Conservation (phyloP, 2,329 filamentous ascomycete species). For the Arthroderma sp. region DNA sequence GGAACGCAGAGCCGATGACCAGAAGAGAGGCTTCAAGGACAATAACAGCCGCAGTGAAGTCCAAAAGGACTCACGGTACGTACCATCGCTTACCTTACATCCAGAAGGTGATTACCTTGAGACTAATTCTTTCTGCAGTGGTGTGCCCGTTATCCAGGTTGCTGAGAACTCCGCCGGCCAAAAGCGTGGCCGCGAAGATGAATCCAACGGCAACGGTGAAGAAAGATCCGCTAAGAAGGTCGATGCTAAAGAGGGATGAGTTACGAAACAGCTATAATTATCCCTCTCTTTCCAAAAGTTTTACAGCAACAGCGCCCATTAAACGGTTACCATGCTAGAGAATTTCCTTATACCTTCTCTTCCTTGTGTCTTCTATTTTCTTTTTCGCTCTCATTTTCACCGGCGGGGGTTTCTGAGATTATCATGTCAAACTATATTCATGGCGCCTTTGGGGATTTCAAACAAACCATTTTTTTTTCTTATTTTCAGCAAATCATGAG, state of each 20-base stretch:
- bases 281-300: too few species aligned
- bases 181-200: slow-evolving; percentile 35
- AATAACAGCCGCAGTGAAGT: slow-evolving; percentile 20
- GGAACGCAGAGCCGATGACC: slow-evolving; percentile 32
- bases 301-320: too few species aligned
- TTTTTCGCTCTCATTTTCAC: background rate
- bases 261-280: background rate
- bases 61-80: slow-evolving; percentile 32
- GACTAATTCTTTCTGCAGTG: slow-evolving; percentile 18
- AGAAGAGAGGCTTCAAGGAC: slow-evolving; percentile 26
- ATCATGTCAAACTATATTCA: background rate
- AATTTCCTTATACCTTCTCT: background rate
- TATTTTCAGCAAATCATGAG: background rate
- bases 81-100: slow-evolving; percentile 2
- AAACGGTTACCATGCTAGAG: background rate
- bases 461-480: background rate
- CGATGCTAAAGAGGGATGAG: slow-evolving; percentile 30
- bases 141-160: slow-evolving; percentile 31
- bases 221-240: slow-evolving; percentile 36
- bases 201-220: slow-evolving; percentile 15
- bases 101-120: background rate
- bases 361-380: background rate
- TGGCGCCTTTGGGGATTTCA: background rate
- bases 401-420: background rate
- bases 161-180: slow-evolving; percentile 18